Evolutionary conservation across 2,329 filamentous ascomycete genomes (phyloP).

Genomic region (Triangularia verruculosa): DNA sequence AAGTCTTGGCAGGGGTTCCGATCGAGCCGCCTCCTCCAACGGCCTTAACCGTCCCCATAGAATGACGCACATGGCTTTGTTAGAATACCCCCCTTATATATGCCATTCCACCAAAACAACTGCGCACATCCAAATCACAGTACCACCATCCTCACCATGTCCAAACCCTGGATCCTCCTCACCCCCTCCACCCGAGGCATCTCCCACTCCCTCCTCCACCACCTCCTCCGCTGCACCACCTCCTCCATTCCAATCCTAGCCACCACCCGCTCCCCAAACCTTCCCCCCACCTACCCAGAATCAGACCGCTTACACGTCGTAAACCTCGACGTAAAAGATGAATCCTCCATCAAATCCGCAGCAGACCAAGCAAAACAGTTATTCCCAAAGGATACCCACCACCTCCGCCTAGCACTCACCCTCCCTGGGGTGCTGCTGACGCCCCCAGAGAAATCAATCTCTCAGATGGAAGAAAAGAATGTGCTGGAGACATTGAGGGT

Average conservation of each 20-base stretch:
- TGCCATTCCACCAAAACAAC: neutral
- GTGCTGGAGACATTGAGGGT: conserved; percentile 69
- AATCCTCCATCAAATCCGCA: conserved; percentile 59
- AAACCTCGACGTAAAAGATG: conserved; percentile 51
- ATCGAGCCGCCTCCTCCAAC: neutral
- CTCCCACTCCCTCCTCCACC: conserved; percentile 47
- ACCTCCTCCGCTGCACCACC: conserved; percentile 45
- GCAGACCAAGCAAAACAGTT: conserved; percentile 47
- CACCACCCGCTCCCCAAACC: conserved; percentile 33
- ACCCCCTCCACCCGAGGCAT: conserved; percentile 49
- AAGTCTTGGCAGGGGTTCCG: conserved; percentile 2
- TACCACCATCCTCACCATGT: conserved; percentile 32
- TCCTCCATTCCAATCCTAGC: conserved; percentile 48
- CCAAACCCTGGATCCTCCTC: conserved; percentile 50
- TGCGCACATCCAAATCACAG: neutral
- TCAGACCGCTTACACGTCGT: conserved; percentile 15
- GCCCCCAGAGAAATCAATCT: conserved; percentile 64
- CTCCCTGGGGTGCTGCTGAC: conserved; percentile 66
- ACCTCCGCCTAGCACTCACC: conserved; percentile 67
- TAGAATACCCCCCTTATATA: neutral
- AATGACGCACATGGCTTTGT: neutral
- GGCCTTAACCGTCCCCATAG: neutral
- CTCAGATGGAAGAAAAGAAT: conserved; percentile 58
- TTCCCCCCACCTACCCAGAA: conserved; percentile 31
- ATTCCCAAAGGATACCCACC: conserved; percentile 50